phyloP scores from a whole-genome alignment of 2,329 filamentous ascomycete species.

The Graphilbum sp. region DNA sequence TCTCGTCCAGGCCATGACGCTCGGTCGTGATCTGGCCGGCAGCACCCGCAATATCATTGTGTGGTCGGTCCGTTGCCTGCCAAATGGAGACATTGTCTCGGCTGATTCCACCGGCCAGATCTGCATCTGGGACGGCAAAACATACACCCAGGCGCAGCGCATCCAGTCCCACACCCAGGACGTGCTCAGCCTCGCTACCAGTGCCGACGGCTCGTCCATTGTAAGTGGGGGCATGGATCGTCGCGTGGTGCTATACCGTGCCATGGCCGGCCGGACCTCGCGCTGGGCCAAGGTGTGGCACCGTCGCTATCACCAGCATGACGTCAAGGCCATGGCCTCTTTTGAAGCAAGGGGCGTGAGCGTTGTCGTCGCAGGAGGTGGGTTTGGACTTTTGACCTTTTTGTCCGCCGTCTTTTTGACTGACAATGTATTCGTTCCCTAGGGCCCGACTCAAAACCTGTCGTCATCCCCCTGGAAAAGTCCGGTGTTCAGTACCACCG shows the following conservation, averaged over 20 bases:
- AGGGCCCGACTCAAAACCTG: conserved; percentile 75
- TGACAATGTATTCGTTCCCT: too few relatives aligned
- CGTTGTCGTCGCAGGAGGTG: conserved; percentile 81
- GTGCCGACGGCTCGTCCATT: conserved; percentile 63
- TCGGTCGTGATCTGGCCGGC: conserved; percentile 62
- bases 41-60: conserved; percentile 76
- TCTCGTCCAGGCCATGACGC: conserved; percentile 64
- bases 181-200: conserved; percentile 73
- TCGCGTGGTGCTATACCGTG: conserved; percentile 68
- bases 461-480: conserved; percentile 64
- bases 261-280: conserved; percentile 36
- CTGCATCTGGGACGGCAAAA: conserved; percentile 85
- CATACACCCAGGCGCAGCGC: conserved; percentile 73
- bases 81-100: conserved; percentile 79
- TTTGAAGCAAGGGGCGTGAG: conserved; percentile 76
- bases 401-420: too few relatives aligned
- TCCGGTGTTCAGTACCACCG: conserved; percentile 69
- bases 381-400: conserved; percentile 14
- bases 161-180: conserved; percentile 81
- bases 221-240: conserved; percentile 88
- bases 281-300: conserved; percentile 81
- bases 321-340: conserved; percentile 85
- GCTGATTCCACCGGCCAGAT: conserved; percentile 91
- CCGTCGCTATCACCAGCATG: conserved; percentile 75
- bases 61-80: conserved; percentile 82